These are phyloP conservation scores for Marchantia polymorpha DNA, from an alignment of 225 moss, liverwort and hornwort species.

Conservation along the genomic window DNA sequence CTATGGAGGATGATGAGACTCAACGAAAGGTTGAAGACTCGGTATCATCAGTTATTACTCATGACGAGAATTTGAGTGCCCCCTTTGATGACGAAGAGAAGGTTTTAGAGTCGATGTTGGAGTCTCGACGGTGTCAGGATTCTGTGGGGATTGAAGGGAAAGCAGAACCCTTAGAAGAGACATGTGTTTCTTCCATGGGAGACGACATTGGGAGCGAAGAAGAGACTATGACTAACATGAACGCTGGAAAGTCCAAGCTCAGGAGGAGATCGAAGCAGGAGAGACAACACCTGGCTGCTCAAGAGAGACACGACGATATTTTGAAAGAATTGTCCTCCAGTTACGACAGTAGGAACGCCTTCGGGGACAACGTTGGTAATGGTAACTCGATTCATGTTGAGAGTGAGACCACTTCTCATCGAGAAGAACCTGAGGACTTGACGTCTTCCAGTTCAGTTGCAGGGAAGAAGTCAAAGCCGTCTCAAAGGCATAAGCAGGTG, in stretches of 20 bases:
- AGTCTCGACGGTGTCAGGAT: conserved; percentile 34
- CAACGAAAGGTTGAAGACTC: conserved; percentile 9
- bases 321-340: conserved; percentile 26
- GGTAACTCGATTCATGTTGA: conserved; percentile 26
- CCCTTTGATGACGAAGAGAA: conserved; percentile 40
- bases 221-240: background rate
- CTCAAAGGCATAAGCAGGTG: conserved; percentile 30
- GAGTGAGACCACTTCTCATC: background rate
- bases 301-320: conserved; percentile 49
- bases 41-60: conserved; percentile 28
- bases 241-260: conserved; percentile 40
- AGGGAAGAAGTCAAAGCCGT: conserved; percentile 32
- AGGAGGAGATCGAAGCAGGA: conserved; percentile 73
- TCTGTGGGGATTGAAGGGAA: conserved; percentile 19
- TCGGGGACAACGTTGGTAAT: conserved; percentile 21
- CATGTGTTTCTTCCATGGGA: conserved; percentile 5
- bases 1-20: conserved; percentile 1
- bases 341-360: conserved; percentile 11
- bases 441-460: conserved; percentile 1
- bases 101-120: conserved; percentile 50
- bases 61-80: conserved; percentile 30
- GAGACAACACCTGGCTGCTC: conserved; percentile 53
- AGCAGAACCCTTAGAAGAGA: conserved; percentile 35
- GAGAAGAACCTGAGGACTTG: conserved; percentile 22
- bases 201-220: conserved; percentile 7